Percentiles rank a stretch among this genome's conserved stretches.
Conservation (phyloP, 768 basidiomycete species). For the Tremella fuciformis region DNA sequence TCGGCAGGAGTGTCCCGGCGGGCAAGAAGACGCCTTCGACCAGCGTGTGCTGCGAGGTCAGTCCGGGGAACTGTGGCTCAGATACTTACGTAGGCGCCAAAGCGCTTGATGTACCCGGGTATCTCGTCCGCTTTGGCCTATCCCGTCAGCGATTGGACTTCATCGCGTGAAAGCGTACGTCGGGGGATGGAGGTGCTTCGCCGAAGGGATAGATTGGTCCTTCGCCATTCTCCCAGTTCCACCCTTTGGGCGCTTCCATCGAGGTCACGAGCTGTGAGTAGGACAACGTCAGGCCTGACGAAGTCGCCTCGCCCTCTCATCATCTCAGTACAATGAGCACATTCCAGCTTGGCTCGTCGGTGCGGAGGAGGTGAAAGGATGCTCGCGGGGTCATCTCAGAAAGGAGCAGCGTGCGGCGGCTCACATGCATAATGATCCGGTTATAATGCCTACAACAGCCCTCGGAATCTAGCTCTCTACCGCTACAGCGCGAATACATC, state of each 20-base stretch:
- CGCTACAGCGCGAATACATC: no score
- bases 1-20: constrained; percentile 43
- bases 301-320: no score
- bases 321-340: not conserved
- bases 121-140: constrained; percentile 45
- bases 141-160: not conserved
- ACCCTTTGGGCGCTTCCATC: constrained; percentile 8
- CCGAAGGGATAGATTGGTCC: not conserved
- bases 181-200: not conserved
- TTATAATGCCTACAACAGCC: no score
- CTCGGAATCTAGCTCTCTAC: no score
- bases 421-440: not conserved
- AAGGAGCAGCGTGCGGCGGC: not conserved
- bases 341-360: not conserved
- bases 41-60: constrained; percentile 38
- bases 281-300: not conserved
- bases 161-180: not conserved
- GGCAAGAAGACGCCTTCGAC: constrained; percentile 18
- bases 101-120: constrained; percentile 42
- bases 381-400: not conserved
- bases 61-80: no score
- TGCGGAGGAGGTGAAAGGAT: not conserved
- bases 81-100: constrained; percentile 48
- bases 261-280: not conserved
- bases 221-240: constrained; percentile 1